Evolutionary conservation across 768 basidiomycete species (phyloP), one percentile per base, ranked within the genome.

Genomic region (Arthromyces matolae): DNA sequence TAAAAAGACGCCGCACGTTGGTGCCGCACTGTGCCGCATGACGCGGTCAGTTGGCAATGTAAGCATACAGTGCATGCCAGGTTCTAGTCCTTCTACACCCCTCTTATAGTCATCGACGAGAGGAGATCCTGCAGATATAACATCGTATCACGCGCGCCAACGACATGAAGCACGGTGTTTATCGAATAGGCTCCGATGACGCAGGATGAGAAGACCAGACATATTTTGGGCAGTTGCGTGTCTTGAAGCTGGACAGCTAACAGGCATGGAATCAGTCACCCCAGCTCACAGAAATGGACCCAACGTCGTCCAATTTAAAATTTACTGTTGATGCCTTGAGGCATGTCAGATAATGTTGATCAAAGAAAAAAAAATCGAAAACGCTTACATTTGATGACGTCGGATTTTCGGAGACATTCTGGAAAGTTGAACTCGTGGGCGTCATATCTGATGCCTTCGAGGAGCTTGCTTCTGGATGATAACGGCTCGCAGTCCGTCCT

Each of bases 201-300:
- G 25, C 28, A n/a, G 22, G 6, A 24, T 13, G 18, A 24, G 25
- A 24, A 38, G 36, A 18, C n/a, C 4, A 36, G 19, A 16, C 35
- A n/a, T 36, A 24, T 20, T 13, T 20, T 22, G 23, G 23, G n/a
- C 36, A 19, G 6, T 20, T 16, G 16, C 3, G 34, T 18, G 22
- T n/a, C 13, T n/a, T 37, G 24, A 20, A 12, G 5, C 23, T 18
- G 8, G 32, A 13, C 29, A 31, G 34, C 34, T 36, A 9, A 23
- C 12, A 34, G 2, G 14, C 13, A 16, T 20, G 13, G 13, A 8
- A 38, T 59, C 42, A 65, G 49, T 65, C 63, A 2, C 60, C 61
- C 65, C 65, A 68, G 51, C 60, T 63, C 32, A 64, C 34, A 35
- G 60, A 61, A 25, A 68, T 58, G 19, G 59, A 51, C 8, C 62